A percentile compares a stretch with the other conserved stretches of the same genome.
Conservation (phyloP, 352 stramenopile species). For the Thalassiosira mediterranea region DNA sequence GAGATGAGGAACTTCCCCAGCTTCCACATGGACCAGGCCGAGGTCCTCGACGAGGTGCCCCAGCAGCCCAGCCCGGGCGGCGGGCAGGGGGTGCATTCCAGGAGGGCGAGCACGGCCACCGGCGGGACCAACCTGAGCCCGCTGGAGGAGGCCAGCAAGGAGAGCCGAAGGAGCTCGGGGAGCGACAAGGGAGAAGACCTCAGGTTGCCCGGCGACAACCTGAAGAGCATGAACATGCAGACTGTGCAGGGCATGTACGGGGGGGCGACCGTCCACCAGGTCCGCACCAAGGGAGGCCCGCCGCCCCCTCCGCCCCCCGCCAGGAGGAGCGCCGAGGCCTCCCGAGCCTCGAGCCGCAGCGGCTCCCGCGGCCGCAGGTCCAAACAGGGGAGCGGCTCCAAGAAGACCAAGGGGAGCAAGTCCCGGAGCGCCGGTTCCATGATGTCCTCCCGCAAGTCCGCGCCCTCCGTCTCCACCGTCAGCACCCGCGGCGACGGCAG, state of each 20-base stretch:
- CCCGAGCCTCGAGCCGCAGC: neutral
- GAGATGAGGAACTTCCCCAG: neutral
- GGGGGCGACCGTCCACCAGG: too few species aligned
- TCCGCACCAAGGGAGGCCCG: too few species aligned
- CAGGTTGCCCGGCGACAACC: neutral
- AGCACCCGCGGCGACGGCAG: neutral
- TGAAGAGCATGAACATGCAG: too few species aligned
- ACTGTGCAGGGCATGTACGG: neutral
- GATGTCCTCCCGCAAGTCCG: neutral
- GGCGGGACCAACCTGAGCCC: neutral
- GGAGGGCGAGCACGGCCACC: neutral
- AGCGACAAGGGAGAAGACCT: too few species aligned
- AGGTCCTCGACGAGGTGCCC: neutral
- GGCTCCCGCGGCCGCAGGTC: neutral
- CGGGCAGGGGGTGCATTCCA: too few species aligned
- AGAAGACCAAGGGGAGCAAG: neutral
- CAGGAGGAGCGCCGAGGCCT: neutral
- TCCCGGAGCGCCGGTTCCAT: neutral
- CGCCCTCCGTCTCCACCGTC: too few species aligned
- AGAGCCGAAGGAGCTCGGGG: neutral
- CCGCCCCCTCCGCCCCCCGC: too few species aligned
- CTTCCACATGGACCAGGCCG: neutral
- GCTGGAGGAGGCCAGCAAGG: slow-evolving; percentile 11
- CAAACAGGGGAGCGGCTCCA: neutral
- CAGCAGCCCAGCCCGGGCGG: too few species aligned